Evolutionary conservation across 148 eudicot species (phyloP).

Genomic region (Silene conica): DNA sequence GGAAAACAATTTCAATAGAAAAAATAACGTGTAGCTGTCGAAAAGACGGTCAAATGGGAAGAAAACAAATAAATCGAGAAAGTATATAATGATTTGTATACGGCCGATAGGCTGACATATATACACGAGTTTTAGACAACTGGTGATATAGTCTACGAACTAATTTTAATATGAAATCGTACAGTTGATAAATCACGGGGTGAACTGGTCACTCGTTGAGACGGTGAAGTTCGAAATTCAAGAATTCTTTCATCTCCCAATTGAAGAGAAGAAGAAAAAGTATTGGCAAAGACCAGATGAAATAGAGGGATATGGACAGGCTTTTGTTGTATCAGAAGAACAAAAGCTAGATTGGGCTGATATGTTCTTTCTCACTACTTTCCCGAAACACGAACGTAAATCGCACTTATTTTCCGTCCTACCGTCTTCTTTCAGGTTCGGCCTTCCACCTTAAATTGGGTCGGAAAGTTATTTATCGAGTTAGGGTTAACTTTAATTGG

Average conservation of each 20-base stretch:
- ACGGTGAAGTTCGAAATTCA: conserved; percentile 21
- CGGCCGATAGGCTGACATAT: too few relatives aligned
- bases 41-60: too few relatives aligned
- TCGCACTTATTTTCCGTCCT: conserved; percentile 20
- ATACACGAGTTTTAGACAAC: too few relatives aligned
- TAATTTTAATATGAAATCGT: not conserved
- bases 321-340: conserved; percentile 33
- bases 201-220: conserved; percentile 21
- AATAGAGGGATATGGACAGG: conserved; percentile 33
- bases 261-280: conserved; percentile 37
- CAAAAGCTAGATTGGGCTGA: conserved; percentile 44
- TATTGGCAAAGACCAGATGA: conserved; percentile 24
- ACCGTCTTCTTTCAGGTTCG: conserved; percentile 26
- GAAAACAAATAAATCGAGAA: too few relatives aligned
- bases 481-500: too few relatives aligned
- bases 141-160: too few relatives aligned
- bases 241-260: conserved; percentile 24
- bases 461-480: too few relatives aligned
- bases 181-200: conserved; percentile 34
- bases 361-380: conserved; percentile 21
- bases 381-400: conserved; percentile 20
- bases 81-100: too few relatives aligned
- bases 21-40: too few relatives aligned
- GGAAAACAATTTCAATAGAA: too few relatives aligned
- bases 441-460: too few relatives aligned